Percentiles rank a stretch among this genome's conserved stretches.
Conservation (phyloP, 2,329 filamentous ascomycete genomes). For the Beauveria medogensis region DNA sequence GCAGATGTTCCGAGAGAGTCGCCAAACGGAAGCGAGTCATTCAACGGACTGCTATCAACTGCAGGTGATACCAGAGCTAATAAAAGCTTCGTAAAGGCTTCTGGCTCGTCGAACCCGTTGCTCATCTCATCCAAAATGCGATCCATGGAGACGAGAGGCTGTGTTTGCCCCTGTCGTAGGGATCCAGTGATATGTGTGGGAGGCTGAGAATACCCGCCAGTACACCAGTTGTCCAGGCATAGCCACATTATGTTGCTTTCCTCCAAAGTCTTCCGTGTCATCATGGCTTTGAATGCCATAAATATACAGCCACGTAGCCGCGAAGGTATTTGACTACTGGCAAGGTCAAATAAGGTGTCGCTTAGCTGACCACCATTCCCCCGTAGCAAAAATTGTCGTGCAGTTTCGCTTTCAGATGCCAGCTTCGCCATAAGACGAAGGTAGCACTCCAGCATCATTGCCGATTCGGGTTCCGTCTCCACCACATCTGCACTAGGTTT, state of each 20-base stretch:
- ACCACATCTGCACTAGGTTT: conserved; percentile 59
- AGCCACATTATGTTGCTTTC: conserved; percentile 72
- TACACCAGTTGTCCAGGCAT: conserved; percentile 71
- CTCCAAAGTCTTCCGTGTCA: conserved; percentile 62
- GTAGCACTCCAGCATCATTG: conserved; percentile 95
- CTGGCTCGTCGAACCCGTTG: conserved; percentile 74
- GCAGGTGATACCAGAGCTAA: conserved; percentile 63
- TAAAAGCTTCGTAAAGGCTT: conserved; percentile 74
- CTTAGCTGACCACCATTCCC: conserved; percentile 55
- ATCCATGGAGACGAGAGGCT: conserved; percentile 43
- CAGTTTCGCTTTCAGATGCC: conserved; percentile 61
- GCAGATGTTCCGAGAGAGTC: conserved; percentile 72
- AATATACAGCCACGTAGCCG: conserved; percentile 80
- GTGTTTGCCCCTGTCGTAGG: conserved; percentile 24
- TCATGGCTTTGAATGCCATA: conserved; percentile 63
- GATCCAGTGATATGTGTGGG: conserved; percentile 24
- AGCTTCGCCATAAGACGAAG: conserved; percentile 80
- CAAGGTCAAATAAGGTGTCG: conserved; percentile 68
- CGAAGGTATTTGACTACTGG: conserved; percentile 66
- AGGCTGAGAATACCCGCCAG: conserved; percentile 41
- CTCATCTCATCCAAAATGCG: conserved; percentile 67
- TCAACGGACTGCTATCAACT: conserved; percentile 50
- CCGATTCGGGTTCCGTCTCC: conserved; percentile 80
- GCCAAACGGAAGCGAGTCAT: conserved; percentile 76
- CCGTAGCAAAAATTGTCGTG: conserved; percentile 66